Evolutionary conservation across 2,329 filamentous ascomycete species (phyloP), one percentile per base, ranked within the genome.

Genomic region (Aspergillus fumigatiaffinis): DNA sequence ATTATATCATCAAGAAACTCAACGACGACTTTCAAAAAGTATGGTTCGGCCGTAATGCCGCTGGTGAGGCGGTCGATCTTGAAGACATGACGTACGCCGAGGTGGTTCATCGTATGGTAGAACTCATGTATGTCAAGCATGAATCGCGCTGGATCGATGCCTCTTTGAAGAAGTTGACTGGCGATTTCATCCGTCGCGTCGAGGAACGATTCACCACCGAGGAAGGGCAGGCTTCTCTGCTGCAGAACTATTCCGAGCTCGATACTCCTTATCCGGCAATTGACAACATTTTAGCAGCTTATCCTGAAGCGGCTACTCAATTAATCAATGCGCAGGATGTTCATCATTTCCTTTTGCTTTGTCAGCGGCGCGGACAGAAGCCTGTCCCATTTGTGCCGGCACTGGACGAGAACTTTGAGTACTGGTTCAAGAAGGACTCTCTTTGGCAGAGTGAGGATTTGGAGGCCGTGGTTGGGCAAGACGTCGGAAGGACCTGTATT

Each of bases 361-460:
- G 92, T 82, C 88, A 94, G 78, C 88, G 92, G 41, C 90, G 89
- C 50, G 89, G 88, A 44, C 94, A 99, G 81, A 99, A 99, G 83
- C 94, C 94, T 2, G 90, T 95, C 28, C 94, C 93, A 0, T 99
- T 99, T 72, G 92, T 99, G 29, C 94, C 94, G 4, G 83, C 89
- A n/a, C 83, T 99, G 23, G 94, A 99, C 68, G 92, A 96, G 62
- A 96, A 93, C 73, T 99, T 99, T 65, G 94, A 99, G 73, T 96
- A 95, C 79, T 99, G 91, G 81, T 99, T 99, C 88, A 99, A 99
- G 87, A 99, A 99, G 81, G 94, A 99, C 75, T 99, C 94, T 1
- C 84, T 99, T 7, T 99, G 94, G 94, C 94, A 99, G 78, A 97
- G 94, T 1, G 94, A 99, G 77, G 94, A 99, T 70, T 82, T 99